Base-by-base conservation (phyloP, 495 filamentous ascomycete genomes). In the Penicillium psychrofluorescens region DNA sequence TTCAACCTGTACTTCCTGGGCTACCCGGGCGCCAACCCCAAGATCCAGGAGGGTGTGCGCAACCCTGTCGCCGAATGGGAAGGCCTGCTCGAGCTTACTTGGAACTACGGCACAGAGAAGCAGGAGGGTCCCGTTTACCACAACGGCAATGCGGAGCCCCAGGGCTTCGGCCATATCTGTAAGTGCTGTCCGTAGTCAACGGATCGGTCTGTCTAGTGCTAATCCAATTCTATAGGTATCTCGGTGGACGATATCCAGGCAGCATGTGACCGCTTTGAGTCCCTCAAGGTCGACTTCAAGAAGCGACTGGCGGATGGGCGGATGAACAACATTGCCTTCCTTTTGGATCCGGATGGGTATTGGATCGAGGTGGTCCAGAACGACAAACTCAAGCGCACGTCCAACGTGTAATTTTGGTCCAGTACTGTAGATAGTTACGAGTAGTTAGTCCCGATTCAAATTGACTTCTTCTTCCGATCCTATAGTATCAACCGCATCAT, bases 101-200 rank as follows among this genome's bases (percentile, higher is more conserved):
- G 88, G 87, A 96, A 98, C 60, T 92, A 95, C 50, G 92, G 92
- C 35, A 96, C 92, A 2, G 92, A 98, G 74, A 91, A 87, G 57
- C 80, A 96, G 52, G 74, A 81, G 43, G 70, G 74, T 37, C 88
- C 89, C 55, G 81, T 81, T 35, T 98, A 98, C 58, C 92, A 98
- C 58, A 82, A 94, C 51, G 92, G 92, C 8, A 98, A 98, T 62
- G 70, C 79, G 14, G 71, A 94, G 63, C 92, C 90, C 1, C 88
- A 96, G 62, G 92, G 92, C 27, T 98, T 95, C 54, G 91, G 91
- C 1, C 88, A 94, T 56, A 88, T 94, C 47, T 88, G 85, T 85
- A 61, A 68, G 81, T 71, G 40, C 29, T 60, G 66, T 76, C 15
- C 68, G 90, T 59, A 87, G 86, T 2, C 84, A 90, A 62, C 22